phyloP scores from a whole-genome alignment of 2,329 filamentous ascomycete genomes.

The Sclerotinia subarctica region DNA sequence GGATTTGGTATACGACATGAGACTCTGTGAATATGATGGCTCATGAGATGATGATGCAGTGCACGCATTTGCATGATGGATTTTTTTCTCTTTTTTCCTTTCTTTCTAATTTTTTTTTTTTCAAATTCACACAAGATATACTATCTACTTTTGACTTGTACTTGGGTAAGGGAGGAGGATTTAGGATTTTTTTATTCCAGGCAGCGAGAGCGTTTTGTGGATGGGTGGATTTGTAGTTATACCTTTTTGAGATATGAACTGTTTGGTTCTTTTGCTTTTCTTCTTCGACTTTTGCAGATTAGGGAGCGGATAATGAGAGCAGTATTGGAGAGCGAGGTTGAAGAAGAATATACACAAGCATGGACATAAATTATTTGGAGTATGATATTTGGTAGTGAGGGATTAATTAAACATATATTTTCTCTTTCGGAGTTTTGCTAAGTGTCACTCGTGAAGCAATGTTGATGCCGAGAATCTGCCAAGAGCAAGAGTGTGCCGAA shows the following conservation, averaged over 20 bases:
- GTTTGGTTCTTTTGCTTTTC: background rate
- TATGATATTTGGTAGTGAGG: background rate
- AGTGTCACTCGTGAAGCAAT: no score
- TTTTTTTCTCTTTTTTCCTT: background rate
- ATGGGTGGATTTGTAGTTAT: slow-evolving; percentile 15
- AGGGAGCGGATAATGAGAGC: background rate
- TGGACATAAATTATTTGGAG: background rate
- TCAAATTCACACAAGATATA: background rate
- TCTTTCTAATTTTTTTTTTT: background rate
- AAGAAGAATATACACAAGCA: background rate
- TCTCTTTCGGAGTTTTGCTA: background rate
- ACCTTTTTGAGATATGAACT: slow-evolving; percentile 10
- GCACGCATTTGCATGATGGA: background rate
- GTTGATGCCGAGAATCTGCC: no score
- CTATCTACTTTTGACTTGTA: slow-evolving; percentile 2
- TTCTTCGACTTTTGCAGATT: background rate
- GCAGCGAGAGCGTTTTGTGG: slow-evolving; percentile 13
- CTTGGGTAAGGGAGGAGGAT: background rate
- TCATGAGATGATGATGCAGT: slow-evolving; percentile 8
- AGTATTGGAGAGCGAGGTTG: background rate
- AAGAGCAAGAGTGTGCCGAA: no score
- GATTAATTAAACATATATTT: background rate
- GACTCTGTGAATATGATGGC: slow-evolving; percentile 5
- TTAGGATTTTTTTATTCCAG: background rate
- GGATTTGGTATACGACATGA: background rate